Conservation (phyloP, 2,329 filamentous ascomycete species). For the Paraconiothyrium brasiliense region DNA sequence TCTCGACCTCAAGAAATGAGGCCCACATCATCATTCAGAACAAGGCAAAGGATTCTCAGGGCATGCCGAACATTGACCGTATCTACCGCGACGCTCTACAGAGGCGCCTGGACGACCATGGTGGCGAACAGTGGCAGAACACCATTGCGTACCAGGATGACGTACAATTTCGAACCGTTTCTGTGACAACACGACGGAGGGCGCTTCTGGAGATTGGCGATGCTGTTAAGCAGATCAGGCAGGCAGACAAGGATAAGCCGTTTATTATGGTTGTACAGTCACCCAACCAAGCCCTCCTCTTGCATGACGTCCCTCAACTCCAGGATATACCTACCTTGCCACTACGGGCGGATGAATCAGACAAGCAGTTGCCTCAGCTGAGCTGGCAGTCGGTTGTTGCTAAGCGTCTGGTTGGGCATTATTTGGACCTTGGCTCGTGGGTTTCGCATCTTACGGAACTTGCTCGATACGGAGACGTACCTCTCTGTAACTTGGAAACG, state of each 20-base stretch:
- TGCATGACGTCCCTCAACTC: conserved; percentile 85
- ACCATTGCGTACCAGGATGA: conserved; percentile 88
- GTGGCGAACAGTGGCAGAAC: conserved; percentile 77
- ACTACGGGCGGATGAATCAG: conserved; percentile 81
- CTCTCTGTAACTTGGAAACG: conserved; percentile 91
- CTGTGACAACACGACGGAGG: conserved; percentile 89
- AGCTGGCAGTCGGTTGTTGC: conserved; percentile 94
- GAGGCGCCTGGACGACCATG: conserved; percentile 71
- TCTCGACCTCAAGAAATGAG: conserved; percentile 82
- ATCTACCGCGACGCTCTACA: conserved; percentile 82
- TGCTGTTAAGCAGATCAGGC: conserved; percentile 82
- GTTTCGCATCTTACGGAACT: conserved; percentile 86
- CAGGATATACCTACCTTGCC: conserved; percentile 85
- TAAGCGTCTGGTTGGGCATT: conserved; percentile 85
- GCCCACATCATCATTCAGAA: conserved; percentile 91
- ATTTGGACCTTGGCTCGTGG: conserved; percentile 93
- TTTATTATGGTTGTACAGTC: conserved; percentile 91
- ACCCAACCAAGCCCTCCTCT: conserved; percentile 79
- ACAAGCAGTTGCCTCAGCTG: conserved; percentile 87
- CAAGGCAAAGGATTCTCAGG: conserved; percentile 80
- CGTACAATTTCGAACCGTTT: conserved; percentile 83
- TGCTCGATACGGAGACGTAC: conserved; percentile 90
- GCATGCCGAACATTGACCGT: conserved; percentile 88
- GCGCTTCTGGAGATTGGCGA: conserved; percentile 89
- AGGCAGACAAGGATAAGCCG: conserved; percentile 81